Base-by-base conservation (phyloP, 2,329 filamentous ascomycete genomes). In the Pseudogymnoascus sp. region DNA sequence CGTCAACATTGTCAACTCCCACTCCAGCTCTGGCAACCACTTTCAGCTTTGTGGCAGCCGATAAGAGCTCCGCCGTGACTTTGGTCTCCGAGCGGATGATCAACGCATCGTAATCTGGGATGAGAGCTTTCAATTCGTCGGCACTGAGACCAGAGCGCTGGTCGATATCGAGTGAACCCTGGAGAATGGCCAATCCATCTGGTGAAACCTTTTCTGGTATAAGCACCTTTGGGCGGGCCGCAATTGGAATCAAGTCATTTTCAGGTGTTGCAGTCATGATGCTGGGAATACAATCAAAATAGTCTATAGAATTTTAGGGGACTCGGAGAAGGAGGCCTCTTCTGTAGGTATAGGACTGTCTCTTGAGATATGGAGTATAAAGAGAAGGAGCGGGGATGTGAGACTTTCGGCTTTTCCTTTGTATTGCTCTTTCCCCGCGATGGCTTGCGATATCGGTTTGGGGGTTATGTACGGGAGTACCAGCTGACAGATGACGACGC, bases 51-150 rank as follows among this genome's bases (percentile, higher is more conserved):
- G 79, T 83, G 8, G 84, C 89, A 1, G 86, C 86, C 11, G 78
- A 75, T 11, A 93, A 79, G 0, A 93, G 79, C 2, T 81, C 77
- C 0, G 87, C 81, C 0, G 87, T 92, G 64, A 93, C 89, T 70
- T 92, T 89, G 1, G 90, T 93, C 75, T 92, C 90, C 38, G 89
- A 92, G 2, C 90, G 86, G 41, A 93, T 86, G 64, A 93, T 89
- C 60, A 93, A 80, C 19, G 87, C 90, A 58, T 92, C 84, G 73
- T 92, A 92, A 21, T 81, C 77, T 0, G 85, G 82, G 63, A 93
- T 91, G 63, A 87, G 80, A n/a, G 76, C 67, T 43, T 86, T 74
- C 19, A 93, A 80, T 66, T 91, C 83, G 1, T 85, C 78, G 0
- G 87, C 74, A 2, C 80, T 81, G 14, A 92, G 75, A 1, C 82